phyloP scores from a whole-genome alignment of 2,329 filamentous ascomycete species.

The Epichloe coenophiala region DNA sequence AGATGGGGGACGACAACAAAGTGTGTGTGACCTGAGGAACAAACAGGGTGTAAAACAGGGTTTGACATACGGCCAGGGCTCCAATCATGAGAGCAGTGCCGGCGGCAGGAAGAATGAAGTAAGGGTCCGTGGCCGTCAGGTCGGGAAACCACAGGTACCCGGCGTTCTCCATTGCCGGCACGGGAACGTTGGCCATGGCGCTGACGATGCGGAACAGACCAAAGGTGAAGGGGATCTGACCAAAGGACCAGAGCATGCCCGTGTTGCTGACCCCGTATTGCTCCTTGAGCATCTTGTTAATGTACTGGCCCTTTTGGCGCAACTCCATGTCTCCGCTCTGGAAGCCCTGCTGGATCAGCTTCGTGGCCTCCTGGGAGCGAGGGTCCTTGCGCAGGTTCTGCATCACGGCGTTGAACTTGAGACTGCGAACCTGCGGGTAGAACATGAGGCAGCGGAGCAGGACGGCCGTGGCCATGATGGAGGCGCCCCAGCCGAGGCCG shows the following conservation, averaged over 20 bases:
- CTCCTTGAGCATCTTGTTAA: conserved; percentile 23
- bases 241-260: conserved; percentile 24
- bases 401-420: conserved; percentile 38
- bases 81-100: conserved; percentile 43
- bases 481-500: conserved; percentile 71
- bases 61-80: conserved; percentile 37
- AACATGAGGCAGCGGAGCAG: conserved; percentile 52
- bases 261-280: conserved; percentile 21
- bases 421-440: conserved; percentile 36
- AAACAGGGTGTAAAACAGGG: too few relatives aligned
- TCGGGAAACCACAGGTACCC: conserved; percentile 69
- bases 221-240: conserved; percentile 54
- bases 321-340: conserved; percentile 30
- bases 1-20: not conserved
- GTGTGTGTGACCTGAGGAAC: too few relatives aligned
- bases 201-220: conserved; percentile 68
- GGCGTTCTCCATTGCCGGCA: conserved; percentile 61
- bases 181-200: conserved; percentile 63
- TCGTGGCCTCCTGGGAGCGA: conserved; percentile 33
- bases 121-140: conserved; percentile 64
- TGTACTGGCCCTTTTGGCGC: conserved; percentile 20
- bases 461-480: conserved; percentile 53
- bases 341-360: conserved; percentile 34
- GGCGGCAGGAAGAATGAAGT: conserved; percentile 55
- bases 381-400: conserved; percentile 41